These are phyloP conservation scores for Gypsophila paniculata DNA, from an alignment of 179 eudicot species.

Conservation along the genomic window DNA sequence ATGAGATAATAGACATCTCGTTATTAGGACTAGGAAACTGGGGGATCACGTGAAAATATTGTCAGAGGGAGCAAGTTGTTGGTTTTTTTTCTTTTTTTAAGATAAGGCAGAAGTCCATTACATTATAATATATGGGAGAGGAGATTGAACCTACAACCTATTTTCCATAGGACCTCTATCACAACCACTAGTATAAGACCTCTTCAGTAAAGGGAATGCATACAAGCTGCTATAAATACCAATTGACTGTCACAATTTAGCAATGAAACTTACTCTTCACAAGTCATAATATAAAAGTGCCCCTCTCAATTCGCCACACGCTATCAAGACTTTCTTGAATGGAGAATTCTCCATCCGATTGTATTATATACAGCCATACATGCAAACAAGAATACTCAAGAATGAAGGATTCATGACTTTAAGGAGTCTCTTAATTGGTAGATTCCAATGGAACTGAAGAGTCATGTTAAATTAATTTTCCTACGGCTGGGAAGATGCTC, in stretches of 20 bases:
- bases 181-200: too few relatives aligned
- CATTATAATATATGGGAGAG: too few relatives aligned
- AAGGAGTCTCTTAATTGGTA: neutral
- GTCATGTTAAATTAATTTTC: neutral
- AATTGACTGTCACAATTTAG: neutral
- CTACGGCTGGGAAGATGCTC: constrained; percentile 8
- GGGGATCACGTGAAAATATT: neutral
- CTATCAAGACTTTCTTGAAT: neutral
- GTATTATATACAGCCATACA: neutral
- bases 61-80: too few relatives aligned
- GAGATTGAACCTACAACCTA: too few relatives aligned
- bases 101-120: too few relatives aligned
- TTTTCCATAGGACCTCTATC: too few relatives aligned
- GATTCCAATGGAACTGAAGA: neutral
- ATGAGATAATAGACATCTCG: too few relatives aligned
- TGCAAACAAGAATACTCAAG: neutral
- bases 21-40: neutral
- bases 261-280: neutral
- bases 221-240: neutral
- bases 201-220: neutral
- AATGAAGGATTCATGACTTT: too few relatives aligned
- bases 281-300: constrained; percentile 3
- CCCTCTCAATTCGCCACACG: constrained; percentile 1
- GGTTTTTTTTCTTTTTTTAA: too few relatives aligned
- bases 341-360: neutral